phyloP scores from a whole-genome alignment of 805 yeast genomes.

The Spathaspora hagerdaliae region DNA sequence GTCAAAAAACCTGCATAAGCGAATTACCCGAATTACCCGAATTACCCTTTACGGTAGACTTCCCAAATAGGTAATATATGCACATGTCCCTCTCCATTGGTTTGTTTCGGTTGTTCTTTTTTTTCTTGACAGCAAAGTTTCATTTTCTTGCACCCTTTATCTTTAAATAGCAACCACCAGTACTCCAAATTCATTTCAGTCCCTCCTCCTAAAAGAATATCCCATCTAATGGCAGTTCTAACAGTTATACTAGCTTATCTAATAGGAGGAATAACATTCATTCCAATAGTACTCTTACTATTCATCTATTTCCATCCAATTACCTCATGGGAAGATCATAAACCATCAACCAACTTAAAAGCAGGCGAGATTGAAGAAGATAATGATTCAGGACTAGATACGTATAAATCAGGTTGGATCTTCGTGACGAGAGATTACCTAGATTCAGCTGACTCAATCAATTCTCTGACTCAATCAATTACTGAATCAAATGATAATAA shows the following conservation, averaged over 20 bases:
- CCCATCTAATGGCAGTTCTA: too few relatives aligned
- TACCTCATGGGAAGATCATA: constrained; percentile 15
- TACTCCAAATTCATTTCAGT: too few relatives aligned
- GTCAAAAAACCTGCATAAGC: too few relatives aligned
- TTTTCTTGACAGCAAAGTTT: too few relatives aligned
- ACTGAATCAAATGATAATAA: constrained; percentile 40
- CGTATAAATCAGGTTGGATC: constrained; percentile 72
- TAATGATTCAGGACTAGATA: constrained; percentile 56
- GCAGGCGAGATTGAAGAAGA: constrained; percentile 66
- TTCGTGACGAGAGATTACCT: constrained; percentile 75
- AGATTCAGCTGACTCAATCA: constrained; percentile 44
- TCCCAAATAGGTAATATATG: too few relatives aligned
- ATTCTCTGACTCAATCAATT: constrained; percentile 39
- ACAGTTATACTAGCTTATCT: constrained; percentile 3
- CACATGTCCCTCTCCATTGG: too few relatives aligned
- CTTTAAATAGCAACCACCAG: too few relatives aligned
- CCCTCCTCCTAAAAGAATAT: too few relatives aligned
- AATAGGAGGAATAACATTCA: constrained; percentile 77
- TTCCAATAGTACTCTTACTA: constrained; percentile 51
- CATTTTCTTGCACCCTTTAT: too few relatives aligned
- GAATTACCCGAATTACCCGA: too few relatives aligned
- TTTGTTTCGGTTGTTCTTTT: too few relatives aligned
- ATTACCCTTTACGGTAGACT: too few relatives aligned
- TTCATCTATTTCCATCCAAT: constrained; percentile 40
- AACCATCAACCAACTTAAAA: constrained; percentile 33